These are phyloP conservation scores for Pseudovirgaria hyperparasitica DNA, from an alignment of 2,329 filamentous ascomycete species.

Conservation along the genomic window DNA sequence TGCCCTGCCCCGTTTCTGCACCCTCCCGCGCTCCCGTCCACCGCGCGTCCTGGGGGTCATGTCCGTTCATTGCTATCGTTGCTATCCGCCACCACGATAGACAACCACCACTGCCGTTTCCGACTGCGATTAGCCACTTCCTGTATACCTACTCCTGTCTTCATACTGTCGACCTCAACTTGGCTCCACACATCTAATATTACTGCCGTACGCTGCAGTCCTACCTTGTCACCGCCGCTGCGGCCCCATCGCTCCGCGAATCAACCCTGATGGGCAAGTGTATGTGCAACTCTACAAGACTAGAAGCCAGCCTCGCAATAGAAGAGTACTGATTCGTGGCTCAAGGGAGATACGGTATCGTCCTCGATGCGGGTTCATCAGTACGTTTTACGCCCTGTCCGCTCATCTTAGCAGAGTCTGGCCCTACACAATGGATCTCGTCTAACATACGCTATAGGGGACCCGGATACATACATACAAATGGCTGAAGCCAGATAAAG, in stretches of 20 bases:
- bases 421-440: conserved; percentile 1
- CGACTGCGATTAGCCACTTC: no score
- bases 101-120: no score
- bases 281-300: conserved; percentile 15
- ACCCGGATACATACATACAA: conserved; percentile 89
- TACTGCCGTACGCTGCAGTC: background rate
- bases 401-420: conserved; percentile 1
- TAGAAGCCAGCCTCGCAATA: conserved; percentile 4
- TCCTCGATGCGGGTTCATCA: conserved; percentile 94
- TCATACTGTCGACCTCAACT: no score
- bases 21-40: no score
- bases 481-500: conserved; percentile 69
- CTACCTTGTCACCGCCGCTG: conserved; percentile 2
- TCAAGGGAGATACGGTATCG: conserved; percentile 68
- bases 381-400: conserved; percentile 26
- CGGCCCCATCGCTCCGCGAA: background rate
- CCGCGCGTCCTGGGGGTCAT: no score
- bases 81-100: no score
- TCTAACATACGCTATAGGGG: conserved; percentile 37
- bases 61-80: no score
- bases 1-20: no score
- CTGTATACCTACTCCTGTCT: conserved; percentile 4
- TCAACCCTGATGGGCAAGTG: conserved; percentile 27
- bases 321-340: conserved; percentile 12
- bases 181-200: no score